Conservation (phyloP, 495 filamentous ascomycete genomes). For the Penicillium fimorum region DNA sequence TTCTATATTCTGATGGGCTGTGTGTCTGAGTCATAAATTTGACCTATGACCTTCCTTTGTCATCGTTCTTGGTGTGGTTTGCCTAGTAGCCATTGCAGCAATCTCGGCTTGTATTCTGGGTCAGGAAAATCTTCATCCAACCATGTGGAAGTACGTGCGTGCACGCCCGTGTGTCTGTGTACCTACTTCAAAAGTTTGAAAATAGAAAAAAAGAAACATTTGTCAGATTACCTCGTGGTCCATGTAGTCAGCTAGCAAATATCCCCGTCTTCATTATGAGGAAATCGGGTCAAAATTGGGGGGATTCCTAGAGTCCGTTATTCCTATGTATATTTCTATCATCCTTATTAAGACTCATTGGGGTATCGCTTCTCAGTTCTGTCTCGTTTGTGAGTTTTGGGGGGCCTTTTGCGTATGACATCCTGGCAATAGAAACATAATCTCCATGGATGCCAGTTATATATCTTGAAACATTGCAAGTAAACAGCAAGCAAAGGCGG, state of each 20-base stretch:
- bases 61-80: background rate
- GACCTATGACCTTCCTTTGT: background rate
- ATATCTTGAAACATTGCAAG: too few relatives aligned
- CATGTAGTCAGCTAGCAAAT: background rate
- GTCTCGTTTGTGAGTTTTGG: too few relatives aligned
- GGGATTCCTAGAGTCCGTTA: background rate
- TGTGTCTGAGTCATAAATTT: background rate
- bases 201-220: background rate
- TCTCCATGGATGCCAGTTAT: too few relatives aligned
- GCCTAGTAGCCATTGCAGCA: background rate
- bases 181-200: background rate
- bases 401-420: too few relatives aligned
- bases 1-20: background rate
- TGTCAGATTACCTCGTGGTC: background rate
- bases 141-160: background rate
- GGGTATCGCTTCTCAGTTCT: too few relatives aligned
- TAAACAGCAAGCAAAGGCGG: too few relatives aligned
- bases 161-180: background rate
- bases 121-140: background rate
- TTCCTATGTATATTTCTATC: background rate
- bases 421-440: too few relatives aligned
- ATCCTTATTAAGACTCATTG: background rate
- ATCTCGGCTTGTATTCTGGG: background rate
- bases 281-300: too few relatives aligned
- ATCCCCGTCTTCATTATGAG: background rate